Percentiles rank a stretch among this genome's conserved stretches.
Evolutionary conservation across 228 moss, liverwort and hornwort species (phyloP).

Genomic region (Sphagnum fallax): DNA sequence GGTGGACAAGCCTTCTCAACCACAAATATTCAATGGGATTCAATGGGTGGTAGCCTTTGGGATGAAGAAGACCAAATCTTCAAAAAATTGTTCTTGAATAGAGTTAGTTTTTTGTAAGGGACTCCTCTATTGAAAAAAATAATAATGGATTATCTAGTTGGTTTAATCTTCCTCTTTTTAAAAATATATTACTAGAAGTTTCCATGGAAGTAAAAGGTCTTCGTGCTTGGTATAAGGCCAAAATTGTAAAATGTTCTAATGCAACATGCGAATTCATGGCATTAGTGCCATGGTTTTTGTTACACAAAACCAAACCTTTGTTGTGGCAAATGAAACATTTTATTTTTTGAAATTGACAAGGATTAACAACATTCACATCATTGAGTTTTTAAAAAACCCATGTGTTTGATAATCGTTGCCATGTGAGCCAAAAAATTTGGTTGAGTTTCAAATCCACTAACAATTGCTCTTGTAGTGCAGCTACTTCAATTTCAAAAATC

Average conservation of each 20-base stretch:
- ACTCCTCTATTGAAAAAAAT: constrained; percentile 11
- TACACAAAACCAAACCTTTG: constrained; percentile 50
- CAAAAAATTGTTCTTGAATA: not conserved
- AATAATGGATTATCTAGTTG: too few species aligned
- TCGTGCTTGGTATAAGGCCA: not conserved
- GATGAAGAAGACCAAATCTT: not conserved
- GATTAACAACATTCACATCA: not conserved
- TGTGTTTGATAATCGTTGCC: not conserved
- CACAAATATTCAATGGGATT: constrained; percentile 30
- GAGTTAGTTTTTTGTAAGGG: constrained; percentile 37
- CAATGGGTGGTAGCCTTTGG: constrained; percentile 29
- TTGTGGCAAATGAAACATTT: constrained; percentile 41
- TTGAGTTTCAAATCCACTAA: too few species aligned
- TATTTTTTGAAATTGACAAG: not conserved
- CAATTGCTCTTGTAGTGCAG: too few species aligned
- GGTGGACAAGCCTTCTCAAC: constrained; percentile 40
- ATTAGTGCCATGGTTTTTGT: constrained; percentile 49
- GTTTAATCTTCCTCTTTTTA: too few species aligned
- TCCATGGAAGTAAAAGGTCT: not conserved
- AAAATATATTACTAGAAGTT: not conserved
- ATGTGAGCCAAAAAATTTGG: not conserved
- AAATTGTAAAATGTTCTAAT: not conserved
- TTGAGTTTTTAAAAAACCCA: not conserved
- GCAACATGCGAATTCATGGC: constrained; percentile 22
- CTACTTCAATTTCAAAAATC: too few species aligned